phyloP scores from a whole-genome alignment of 2,329 filamentous ascomycete genomes.

The Exophiala sideris region DNA sequence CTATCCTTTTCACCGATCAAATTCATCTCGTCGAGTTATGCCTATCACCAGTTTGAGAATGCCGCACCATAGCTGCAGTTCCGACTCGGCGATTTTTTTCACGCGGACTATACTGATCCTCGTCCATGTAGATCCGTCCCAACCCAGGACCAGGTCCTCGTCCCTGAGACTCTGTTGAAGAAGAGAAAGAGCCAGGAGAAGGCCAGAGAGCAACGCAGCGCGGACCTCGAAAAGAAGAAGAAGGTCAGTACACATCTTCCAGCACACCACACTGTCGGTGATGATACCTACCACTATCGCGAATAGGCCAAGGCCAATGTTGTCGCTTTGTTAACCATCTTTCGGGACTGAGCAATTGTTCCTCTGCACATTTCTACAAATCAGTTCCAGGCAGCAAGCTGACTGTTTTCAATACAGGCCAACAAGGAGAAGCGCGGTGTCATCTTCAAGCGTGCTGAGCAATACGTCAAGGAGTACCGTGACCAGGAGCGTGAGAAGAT shows the following conservation, averaged over 20 bases:
- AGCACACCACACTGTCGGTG: constrained; percentile 54
- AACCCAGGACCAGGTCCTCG: constrained; percentile 90
- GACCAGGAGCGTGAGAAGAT: constrained; percentile 98
- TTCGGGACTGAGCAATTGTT: constrained; percentile 78
- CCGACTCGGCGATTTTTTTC: constrained; percentile 76
- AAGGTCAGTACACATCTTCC: constrained; percentile 62
- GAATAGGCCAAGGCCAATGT: constrained; percentile 97
- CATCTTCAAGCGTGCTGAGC: constrained; percentile 99
- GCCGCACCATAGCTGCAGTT: constrained; percentile 88
- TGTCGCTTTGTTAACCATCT: constrained; percentile 97
- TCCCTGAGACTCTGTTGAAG: constrained; percentile 99
- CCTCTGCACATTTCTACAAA: not conserved
- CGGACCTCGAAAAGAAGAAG: constrained; percentile 81
- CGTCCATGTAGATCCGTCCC: constrained; percentile 70
- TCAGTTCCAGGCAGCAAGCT: constrained; percentile 32
- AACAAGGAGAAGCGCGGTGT: constrained; percentile 98
- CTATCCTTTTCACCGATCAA: constrained; percentile 66
- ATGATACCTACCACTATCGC: constrained; percentile 82
- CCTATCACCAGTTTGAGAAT: constrained; percentile 72
- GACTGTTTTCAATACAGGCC: constrained; percentile 57
- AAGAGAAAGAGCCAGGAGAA: constrained; percentile 99
- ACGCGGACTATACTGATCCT: constrained; percentile 75
- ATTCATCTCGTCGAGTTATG: constrained; percentile 76
- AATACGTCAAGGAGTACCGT: constrained; percentile 99
- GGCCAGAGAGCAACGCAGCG: constrained; percentile 83